Percentiles rank a stretch among this genome's conserved stretches.
phyloP scores from a whole-genome alignment of 2,329 filamentous ascomycete species.

The Metarhizium anisopliae region DNA sequence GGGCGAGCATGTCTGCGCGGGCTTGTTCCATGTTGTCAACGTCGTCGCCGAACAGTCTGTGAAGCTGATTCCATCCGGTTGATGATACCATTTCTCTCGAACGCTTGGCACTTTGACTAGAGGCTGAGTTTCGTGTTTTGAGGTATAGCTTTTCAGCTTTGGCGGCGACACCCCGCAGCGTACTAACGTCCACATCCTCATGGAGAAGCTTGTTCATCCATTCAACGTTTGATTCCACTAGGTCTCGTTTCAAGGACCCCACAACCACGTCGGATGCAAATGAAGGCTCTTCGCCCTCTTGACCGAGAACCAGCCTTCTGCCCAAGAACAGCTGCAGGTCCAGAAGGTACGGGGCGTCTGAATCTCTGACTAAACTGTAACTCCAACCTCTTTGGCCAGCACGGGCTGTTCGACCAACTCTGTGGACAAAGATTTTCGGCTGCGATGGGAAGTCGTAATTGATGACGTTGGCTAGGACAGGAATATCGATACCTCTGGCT shows the following conservation, averaged over 20 bases:
- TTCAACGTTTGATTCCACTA: slow-evolving; percentile 68
- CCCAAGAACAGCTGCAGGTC: slow-evolving; percentile 92
- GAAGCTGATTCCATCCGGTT: slow-evolving; percentile 63
- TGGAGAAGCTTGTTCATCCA: slow-evolving; percentile 72
- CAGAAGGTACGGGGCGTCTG: slow-evolving; percentile 83
- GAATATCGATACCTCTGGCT: slow-evolving; percentile 95
- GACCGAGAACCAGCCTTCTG: slow-evolving; percentile 70
- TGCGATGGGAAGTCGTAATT: slow-evolving; percentile 98
- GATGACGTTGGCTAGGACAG: slow-evolving; percentile 90
- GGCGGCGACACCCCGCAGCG: slow-evolving; percentile 61
- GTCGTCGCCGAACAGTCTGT: slow-evolving; percentile 70
- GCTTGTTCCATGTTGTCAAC: slow-evolving; percentile 58
- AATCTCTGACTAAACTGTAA: slow-evolving; percentile 83
- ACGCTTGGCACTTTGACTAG: slow-evolving; percentile 80
- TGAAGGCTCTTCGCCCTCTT: slow-evolving; percentile 52
- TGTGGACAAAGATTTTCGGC: slow-evolving; percentile 92
- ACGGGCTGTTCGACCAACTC: slow-evolving; percentile 90
- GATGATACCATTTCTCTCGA: slow-evolving; percentile 68
- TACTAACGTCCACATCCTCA: slow-evolving; percentile 64
- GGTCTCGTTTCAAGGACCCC: slow-evolving; percentile 63
- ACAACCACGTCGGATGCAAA: slow-evolving; percentile 79
- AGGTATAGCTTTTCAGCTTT: slow-evolving; percentile 94
- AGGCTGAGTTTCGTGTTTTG: slow-evolving; percentile 82
- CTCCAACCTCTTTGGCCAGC: slow-evolving; percentile 90
- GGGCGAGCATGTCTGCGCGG: slow-evolving; percentile 77